Evolutionary conservation across 192 early-diverging fungal genomes (phyloP).

Genomic region (Entrophospora sp.): DNA sequence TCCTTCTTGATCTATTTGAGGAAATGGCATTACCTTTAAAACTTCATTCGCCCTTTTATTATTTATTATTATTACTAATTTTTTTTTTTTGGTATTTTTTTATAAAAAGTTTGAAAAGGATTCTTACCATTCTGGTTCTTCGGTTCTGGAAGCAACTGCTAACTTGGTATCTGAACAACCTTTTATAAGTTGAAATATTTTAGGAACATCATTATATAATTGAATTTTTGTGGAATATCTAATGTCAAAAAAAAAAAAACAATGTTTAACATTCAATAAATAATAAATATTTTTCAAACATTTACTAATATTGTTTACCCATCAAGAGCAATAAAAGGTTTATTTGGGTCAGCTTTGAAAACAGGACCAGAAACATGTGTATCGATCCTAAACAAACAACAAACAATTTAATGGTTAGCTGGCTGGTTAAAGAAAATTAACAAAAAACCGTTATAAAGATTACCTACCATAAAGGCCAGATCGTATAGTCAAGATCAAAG

Average conservation of each 20-base stretch:
- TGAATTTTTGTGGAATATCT: slow-evolving; percentile 16
- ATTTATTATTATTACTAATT: neutral
- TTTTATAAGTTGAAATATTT: slow-evolving; percentile 24
- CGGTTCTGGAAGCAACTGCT: slow-evolving; percentile 31
- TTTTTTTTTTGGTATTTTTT: neutral
- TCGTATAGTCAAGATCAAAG: slow-evolving; percentile 36
- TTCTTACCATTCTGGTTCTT: slow-evolving; percentile 31
- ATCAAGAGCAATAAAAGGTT: neutral
- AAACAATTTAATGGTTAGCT: neutral
- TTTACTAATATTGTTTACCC: neutral
- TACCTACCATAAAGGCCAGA: slow-evolving; percentile 30
- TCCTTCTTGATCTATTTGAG: neutral
- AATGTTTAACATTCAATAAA: neutral
- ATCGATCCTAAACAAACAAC: neutral
- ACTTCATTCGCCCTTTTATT: neutral
- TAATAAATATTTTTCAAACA: neutral
- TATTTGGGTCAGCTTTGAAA: neutral
- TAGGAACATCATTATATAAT: slow-evolving; percentile 25
- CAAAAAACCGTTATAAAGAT: too few relatives aligned
- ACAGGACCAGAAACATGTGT: neutral
- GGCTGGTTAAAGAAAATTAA: too few relatives aligned
- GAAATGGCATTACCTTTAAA: neutral
- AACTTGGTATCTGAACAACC: slow-evolving; percentile 26
- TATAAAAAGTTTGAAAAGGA: neutral
- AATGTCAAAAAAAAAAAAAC: slow-evolving; percentile 14